Base-by-base conservation (phyloP, 192 early-diverging fungal genomes). In the Umbelopsis ramanniana region DNA sequence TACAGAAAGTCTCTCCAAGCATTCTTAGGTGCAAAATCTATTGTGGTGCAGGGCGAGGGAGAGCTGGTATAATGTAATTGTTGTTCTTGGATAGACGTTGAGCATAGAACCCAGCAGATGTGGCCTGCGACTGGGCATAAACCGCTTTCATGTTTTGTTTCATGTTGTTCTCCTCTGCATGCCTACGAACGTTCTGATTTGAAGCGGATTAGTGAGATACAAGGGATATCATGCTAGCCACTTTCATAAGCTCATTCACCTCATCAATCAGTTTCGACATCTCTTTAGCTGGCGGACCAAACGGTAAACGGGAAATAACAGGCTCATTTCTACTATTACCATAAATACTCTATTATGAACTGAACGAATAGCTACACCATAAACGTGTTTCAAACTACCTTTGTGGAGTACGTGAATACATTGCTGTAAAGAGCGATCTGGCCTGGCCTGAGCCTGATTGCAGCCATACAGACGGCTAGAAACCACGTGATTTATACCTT, bases 101-200 rank as follows among this genome's bases (percentile, higher is more conserved):
- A 52, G 50, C 37, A 68, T 68, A 73, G 6, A 68, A 67, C 0
- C 72, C 72, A 23, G 47, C 53, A 46, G 71, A 72, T 0, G 50
- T 33, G 15, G 33, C 14, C 12, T 68, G 35, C 3, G 72, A 46
- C 17, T 67, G 63, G 21, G 15, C 24, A 48, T 67, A 54, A 43
- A 53, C 66, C 12, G 47, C 46, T 26, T 73, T 67, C 48, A 73
- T 53, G 19, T 37, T 52, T 15, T 73, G 66, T 46, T 66, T 67
- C 37, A 67, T 68, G 11, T 52, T 73, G 37, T 73, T 67, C 23
- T 73, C 72, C 40, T 73, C 66, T 73, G 72, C 52, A 14, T 73
- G 72, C 24, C 67, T 68, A 45, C 72, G 11, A 29, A 73, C 57
- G 33, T 63, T 63, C 57, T 63, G 57, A 54, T 22, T 43, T 43